A percentile compares a stretch with the other conserved stretches of the same genome.
These are phyloP conservation scores for Serendipita sp. DNA, from an alignment of 1,284 basidiomycete species.

Conservation along the genomic window DNA sequence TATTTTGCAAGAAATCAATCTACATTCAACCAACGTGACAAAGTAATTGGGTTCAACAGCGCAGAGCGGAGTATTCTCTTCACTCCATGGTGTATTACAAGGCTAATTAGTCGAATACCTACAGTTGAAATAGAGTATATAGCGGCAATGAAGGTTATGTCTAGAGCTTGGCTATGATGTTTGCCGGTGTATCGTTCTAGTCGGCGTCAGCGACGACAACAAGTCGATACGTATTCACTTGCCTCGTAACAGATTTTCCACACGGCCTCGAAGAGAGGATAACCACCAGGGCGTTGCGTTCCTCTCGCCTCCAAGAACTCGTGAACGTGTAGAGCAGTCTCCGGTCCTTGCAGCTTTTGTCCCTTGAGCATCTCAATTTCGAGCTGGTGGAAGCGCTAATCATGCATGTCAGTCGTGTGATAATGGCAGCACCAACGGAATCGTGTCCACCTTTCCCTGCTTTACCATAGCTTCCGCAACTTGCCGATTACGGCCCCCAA, in stretches of 20 bases:
- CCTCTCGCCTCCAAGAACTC: conserved; percentile 33
- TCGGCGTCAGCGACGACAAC: background rate
- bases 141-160: no score
- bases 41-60: no score
- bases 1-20: no score
- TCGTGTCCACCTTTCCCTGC: conserved; percentile 26
- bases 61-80: no score
- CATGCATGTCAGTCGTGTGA: conserved; percentile 11
- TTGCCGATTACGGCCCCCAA: conserved; percentile 40
- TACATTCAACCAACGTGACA: no score
- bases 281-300: conserved; percentile 21
- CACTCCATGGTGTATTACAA: no score
- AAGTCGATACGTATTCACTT: background rate
- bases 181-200: background rate
- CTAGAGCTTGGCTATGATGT: background rate
- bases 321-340: conserved; percentile 33
- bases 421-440: no score
- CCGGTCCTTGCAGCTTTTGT: conserved; percentile 40
- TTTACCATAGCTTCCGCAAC: conserved; percentile 32
- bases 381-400: conserved; percentile 32
- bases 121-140: no score
- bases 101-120: no score
- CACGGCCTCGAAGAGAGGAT: conserved; percentile 40
- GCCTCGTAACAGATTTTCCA: conserved; percentile 29
- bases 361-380: conserved; percentile 39